Base-by-base conservation (phyloP, 2,329 filamentous ascomycete genomes). In the Rhynchosporium graminicola region DNA sequence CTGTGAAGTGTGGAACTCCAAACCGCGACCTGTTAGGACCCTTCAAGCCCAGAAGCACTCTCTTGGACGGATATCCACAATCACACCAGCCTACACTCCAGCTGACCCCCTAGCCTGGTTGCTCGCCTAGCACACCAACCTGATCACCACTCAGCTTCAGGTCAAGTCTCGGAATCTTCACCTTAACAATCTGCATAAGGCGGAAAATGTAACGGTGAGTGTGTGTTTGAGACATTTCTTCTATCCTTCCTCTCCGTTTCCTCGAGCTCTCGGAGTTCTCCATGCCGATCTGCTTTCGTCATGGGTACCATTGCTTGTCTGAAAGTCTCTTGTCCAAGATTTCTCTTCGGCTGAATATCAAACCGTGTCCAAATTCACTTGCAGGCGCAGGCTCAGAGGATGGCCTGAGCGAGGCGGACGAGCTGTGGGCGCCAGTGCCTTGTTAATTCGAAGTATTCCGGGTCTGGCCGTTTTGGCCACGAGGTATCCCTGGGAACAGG, bases 321-420 rank as follows among this genome's bases (percentile, higher is more conserved):
- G 20, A 1, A 20, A 20, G 42, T 43, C 42, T n/a, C 6, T n/a
- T 3, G 3, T 43, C 42, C 42, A 15, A 12, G 9, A 42, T 15
- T 43, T 7, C 42, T 43, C 42, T 13, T n/a, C 42, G 8, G 13
- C 13, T 7, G 7, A 40, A 43, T 15, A n/a, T n/a, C 42, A 43
- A 43, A 43, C 42, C 33, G 7, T 33, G 38, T 7, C 50, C 29
- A 36, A 15, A 33, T 33, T 33, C 50, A 38, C 31, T 29, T 36
- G 29, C 48, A 51, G 15, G 20, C 9, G 20, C 20, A 20, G 31
- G n/a, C 6, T 8, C 15, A 36, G 29, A 52, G 33, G 28, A 20
- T 20, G 50, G 50, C 12, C 50, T 52, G 50, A 52, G 50, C 50
- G 50, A 52, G 33, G 33, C 50, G 31, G 20, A 13, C 48, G 47